A percentile compares a stretch with the other conserved stretches of the same genome.
Conservation (phyloP, 148 eudicot genomes). For the Silene conica region DNA sequence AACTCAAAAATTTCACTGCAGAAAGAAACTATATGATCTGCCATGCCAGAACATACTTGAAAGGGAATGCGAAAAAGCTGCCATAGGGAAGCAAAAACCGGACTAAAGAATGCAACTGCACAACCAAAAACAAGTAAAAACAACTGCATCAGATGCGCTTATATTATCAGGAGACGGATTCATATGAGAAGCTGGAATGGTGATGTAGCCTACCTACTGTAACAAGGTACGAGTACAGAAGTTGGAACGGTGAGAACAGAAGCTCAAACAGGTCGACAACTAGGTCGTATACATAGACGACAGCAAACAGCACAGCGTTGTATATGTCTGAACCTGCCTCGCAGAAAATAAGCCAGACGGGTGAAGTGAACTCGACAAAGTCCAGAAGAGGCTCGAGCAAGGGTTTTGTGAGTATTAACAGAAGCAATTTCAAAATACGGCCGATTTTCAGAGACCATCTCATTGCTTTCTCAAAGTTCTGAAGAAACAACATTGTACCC, state of each 20-base stretch:
- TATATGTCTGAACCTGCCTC: conserved; percentile 38
- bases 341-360: conserved; percentile 57
- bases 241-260: conserved; percentile 61
- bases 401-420: conserved; percentile 64
- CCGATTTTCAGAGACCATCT: conserved; percentile 60
- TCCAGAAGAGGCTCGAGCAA: conserved; percentile 58
- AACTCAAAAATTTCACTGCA: conserved; percentile 33
- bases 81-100: conserved; percentile 25
- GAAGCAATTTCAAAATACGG: conserved; percentile 42
- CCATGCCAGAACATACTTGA: conserved; percentile 50
- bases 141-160: not conserved
- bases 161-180: too few species aligned
- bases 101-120: conserved; percentile 30
- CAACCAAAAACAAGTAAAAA: conserved; percentile 9
- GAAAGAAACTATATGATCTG: conserved; percentile 32
- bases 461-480: conserved; percentile 77
- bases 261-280: conserved; percentile 46
- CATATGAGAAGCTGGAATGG: not conserved
- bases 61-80: conserved; percentile 24
- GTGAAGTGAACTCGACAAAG: conserved; percentile 46
- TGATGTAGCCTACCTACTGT: conserved; percentile 40
- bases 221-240: conserved; percentile 44
- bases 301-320: conserved; percentile 32
- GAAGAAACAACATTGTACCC: conserved; percentile 96
- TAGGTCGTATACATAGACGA: conserved; percentile 38